Conservation (phyloP, 2,329 filamentous ascomycete genomes). For the Fusarium nisikadoi region DNA sequence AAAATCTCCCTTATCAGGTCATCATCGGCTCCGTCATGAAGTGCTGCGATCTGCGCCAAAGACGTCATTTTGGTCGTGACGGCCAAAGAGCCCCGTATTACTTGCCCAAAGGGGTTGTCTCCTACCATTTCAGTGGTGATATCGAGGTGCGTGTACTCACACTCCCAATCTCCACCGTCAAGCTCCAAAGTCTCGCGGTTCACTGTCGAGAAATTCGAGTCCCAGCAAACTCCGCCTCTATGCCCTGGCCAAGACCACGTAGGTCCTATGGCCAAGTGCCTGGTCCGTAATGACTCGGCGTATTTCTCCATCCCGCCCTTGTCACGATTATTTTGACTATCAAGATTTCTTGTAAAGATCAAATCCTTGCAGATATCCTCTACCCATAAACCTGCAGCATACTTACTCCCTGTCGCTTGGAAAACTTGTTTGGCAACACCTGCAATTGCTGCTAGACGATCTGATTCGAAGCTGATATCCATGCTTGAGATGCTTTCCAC, state of each 20-base stretch:
- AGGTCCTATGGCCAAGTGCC: not conserved
- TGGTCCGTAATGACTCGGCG: not conserved
- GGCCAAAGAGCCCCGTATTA: not conserved
- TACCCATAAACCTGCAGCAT: not conserved
- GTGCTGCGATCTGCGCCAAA: not conserved
- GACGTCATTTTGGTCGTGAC: not conserved
- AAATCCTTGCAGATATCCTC: not conserved
- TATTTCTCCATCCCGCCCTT: not conserved
- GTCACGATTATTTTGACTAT: not conserved
- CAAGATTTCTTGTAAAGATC: not conserved
- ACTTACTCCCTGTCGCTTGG: not conserved
- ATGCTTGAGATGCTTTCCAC: not conserved
- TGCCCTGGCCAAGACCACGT: not conserved
- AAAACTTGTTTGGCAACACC: not conserved
- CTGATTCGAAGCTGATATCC: not conserved
- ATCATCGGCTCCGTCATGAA: accelerated
- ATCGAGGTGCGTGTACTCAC: not conserved
- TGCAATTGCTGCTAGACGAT: not conserved
- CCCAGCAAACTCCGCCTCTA: not conserved
- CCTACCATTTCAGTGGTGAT: not conserved
- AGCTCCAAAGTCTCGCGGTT: not conserved
- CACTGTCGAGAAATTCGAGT: not conserved
- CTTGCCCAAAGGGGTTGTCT: not conserved
- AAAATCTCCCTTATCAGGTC: accelerated
- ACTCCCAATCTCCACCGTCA: not conserved